Conservation (phyloP, 1,284 basidiomycete species). For the Phaffia rhodozyma region DNA sequence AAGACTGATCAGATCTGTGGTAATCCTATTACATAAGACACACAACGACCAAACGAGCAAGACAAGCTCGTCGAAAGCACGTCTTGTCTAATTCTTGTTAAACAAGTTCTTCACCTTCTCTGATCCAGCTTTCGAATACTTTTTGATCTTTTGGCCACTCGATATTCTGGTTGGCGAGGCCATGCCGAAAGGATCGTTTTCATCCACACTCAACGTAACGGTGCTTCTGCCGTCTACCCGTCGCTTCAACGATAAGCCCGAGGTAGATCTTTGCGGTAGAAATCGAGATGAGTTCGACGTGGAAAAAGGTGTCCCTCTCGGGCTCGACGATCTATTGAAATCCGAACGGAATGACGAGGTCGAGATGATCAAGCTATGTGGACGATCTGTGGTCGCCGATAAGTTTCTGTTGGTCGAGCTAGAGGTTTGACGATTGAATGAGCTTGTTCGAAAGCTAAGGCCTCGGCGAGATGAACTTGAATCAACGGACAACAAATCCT, state of each 20-base stretch:
- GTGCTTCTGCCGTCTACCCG: not conserved
- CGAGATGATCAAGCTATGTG: conserved; percentile 43
- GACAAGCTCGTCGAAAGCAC: not conserved
- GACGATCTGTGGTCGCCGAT: conserved; percentile 41
- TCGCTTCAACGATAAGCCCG: conserved; percentile 4
- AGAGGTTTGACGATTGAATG: conserved; percentile 18
- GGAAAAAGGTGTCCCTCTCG: conserved; percentile 41
- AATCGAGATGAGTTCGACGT: conserved; percentile 51
- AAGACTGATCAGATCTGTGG: no score
- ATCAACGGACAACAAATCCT: conserved; percentile 38
- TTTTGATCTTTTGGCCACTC: conserved; percentile 4
- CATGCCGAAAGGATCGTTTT: not conserved
- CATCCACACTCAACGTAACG: not conserved
- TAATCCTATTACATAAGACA: no score
- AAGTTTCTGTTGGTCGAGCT: conserved; percentile 38
- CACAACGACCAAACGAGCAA: no score
- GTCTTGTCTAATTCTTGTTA: not conserved
- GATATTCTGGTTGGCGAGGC: not conserved
- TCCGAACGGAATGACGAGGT: conserved; percentile 41
- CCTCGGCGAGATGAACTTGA: conserved; percentile 17
- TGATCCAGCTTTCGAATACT: not conserved
- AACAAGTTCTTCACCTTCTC: conserved; percentile 6
- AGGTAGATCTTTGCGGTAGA: conserved; percentile 48
- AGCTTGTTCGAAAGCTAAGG: conserved; percentile 8
- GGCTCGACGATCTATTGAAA: not conserved